A percentile compares a stretch with the other conserved stretches of the same genome.
These are phyloP conservation scores for Sugiyamaella grinbergsii DNA, from an alignment of 1,139 yeast genomes.

Conservation along the genomic window DNA sequence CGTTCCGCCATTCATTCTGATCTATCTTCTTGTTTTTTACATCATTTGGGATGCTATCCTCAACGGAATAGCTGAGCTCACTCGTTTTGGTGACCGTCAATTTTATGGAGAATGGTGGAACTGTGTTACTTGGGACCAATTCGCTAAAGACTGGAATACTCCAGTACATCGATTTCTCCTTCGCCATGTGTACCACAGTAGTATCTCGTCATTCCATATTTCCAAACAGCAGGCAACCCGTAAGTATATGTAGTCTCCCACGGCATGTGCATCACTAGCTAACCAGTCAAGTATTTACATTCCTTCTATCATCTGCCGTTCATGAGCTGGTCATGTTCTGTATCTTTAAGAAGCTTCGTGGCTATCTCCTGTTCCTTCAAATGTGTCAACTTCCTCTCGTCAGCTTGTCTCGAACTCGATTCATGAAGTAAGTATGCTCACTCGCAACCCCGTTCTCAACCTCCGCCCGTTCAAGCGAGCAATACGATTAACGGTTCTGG, in stretches of 20 bases:
- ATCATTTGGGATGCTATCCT: slow-evolving; percentile 93
- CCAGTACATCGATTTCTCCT: slow-evolving; percentile 92
- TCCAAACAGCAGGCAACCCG: slow-evolving; percentile 65
- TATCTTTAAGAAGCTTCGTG: slow-evolving; percentile 75
- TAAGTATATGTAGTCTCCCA: slow-evolving; percentile 19
- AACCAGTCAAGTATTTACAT: slow-evolving; percentile 56
- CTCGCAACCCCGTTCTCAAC: background rate
- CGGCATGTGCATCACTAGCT: background rate
- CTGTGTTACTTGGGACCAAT: slow-evolving; percentile 90
- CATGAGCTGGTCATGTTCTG: slow-evolving; percentile 95
- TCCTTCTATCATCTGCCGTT: slow-evolving; percentile 73
- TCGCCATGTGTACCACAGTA: slow-evolving; percentile 92
- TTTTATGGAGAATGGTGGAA: slow-evolving; percentile 99
- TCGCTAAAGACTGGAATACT: slow-evolving; percentile 90
- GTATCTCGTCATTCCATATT: slow-evolving; percentile 73
- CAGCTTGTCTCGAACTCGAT: slow-evolving; percentile 41
- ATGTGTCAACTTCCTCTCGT: slow-evolving; percentile 65
- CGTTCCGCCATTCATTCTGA: slow-evolving; percentile 73
- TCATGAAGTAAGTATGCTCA: slow-evolving; percentile 48
- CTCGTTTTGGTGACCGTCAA: slow-evolving; percentile 83
- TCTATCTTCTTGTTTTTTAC: slow-evolving; percentile 79
- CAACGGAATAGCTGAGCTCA: slow-evolving; percentile 85
- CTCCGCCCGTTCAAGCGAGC: background rate
- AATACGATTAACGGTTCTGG: background rate
- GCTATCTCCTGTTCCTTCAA: slow-evolving; percentile 76